These are phyloP conservation scores for Lathyrus oleraceus DNA, from an alignment of 306 rosid species.

Conservation along the genomic window DNA sequence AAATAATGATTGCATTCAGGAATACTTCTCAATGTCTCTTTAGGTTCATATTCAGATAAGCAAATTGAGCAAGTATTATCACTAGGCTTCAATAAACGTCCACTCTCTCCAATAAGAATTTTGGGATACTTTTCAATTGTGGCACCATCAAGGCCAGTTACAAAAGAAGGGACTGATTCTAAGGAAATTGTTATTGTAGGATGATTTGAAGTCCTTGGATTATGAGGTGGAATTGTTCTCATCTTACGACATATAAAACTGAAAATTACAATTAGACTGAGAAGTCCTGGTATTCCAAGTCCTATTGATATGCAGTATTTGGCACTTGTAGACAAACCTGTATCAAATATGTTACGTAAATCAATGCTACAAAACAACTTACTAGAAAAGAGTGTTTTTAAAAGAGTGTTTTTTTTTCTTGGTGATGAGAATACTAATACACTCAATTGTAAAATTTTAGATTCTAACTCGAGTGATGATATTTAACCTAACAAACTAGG, in stretches of 20 bases:
- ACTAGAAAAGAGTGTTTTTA: no score
- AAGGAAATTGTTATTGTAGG: conserved; percentile 19
- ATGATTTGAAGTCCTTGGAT: not conserved
- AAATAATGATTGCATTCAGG: conserved; percentile 79
- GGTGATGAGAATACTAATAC: no score
- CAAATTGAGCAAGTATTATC: conserved; percentile 76
- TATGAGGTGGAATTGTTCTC: not conserved
- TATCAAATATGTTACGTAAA: not conserved
- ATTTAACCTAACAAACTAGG: no score
- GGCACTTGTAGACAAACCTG: conserved; percentile 60
- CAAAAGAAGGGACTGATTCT: conserved; percentile 18
- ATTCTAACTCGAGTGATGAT: no score
- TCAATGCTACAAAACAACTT: not conserved
- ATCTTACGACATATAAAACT: conserved; percentile 38
- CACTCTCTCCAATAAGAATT: conserved; percentile 63
- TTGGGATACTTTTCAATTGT: conserved; percentile 78
- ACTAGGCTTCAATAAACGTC: conserved; percentile 60
- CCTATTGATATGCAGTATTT: conserved; percentile 64
- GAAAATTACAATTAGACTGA: conserved; percentile 52
- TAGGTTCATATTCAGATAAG: conserved; percentile 67
- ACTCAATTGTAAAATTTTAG: no score
- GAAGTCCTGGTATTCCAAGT: conserved; percentile 58
- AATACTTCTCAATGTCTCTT: conserved; percentile 64
- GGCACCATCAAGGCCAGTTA: conserved; percentile 61
- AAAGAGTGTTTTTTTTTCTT: no score